phyloP scores from a whole-genome alignment of 164 flowering plant genomes.

The Tetrastigma voinierianum region DNA sequence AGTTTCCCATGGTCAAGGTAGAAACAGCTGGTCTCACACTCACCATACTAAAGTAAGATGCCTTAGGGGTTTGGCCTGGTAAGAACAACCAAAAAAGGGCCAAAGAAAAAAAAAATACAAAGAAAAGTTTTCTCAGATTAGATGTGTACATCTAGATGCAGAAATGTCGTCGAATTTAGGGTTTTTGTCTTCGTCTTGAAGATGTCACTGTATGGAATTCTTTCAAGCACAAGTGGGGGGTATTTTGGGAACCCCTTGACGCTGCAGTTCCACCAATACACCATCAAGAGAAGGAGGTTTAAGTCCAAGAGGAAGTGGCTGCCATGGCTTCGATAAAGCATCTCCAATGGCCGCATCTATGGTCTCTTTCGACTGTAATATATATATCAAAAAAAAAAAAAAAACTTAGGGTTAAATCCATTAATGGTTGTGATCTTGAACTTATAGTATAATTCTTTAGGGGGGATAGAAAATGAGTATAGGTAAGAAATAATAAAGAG shows the following conservation, averaged over 20 bases:
- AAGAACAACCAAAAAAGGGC: neutral
- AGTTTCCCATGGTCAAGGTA: no score
- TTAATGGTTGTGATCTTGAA: no score
- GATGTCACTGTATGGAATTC: neutral
- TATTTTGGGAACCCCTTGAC: slow-evolving; percentile 74
- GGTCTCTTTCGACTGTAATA: slow-evolving; percentile 76
- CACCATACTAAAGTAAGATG: no score
- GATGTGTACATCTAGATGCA: slow-evolving; percentile 1
- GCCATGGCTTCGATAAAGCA: slow-evolving; percentile 83
- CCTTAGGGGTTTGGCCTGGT: neutral
- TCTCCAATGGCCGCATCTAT: slow-evolving; percentile 88
- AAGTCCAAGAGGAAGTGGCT: slow-evolving; percentile 93
- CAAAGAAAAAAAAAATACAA: neutral
- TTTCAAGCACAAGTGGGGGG: slow-evolving; percentile 49
- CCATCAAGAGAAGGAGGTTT: slow-evolving; percentile 81
- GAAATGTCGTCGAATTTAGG: slow-evolving; percentile 34
- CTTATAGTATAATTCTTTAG: no score
- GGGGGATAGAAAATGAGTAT: neutral
- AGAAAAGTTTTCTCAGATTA: slow-evolving; percentile 4
- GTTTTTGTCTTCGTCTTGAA: neutral
- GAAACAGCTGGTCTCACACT: no score
- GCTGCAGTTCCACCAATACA: slow-evolving; percentile 73
- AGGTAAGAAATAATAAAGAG: neutral
- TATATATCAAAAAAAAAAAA: neutral
- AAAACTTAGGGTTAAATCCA: neutral